These are phyloP conservation scores for Castanea mollissima DNA, from an alignment of 306 rosid species.

Conservation along the genomic window DNA sequence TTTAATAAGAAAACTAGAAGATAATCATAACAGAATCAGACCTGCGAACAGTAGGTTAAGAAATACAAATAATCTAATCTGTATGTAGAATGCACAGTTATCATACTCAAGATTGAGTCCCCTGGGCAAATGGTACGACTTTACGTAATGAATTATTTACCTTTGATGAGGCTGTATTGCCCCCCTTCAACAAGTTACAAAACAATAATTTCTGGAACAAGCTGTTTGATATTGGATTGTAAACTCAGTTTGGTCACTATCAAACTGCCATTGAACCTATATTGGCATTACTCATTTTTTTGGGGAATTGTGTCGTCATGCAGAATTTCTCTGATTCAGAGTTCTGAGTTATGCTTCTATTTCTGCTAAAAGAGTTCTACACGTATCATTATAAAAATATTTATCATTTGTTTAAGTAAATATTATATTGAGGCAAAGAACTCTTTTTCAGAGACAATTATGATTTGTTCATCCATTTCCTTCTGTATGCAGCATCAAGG, in stretches of 20 bases:
- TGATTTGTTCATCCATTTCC: conserved; percentile 20
- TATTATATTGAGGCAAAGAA: not conserved
- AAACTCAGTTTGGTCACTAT: not conserved
- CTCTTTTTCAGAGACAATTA: conserved; percentile 3
- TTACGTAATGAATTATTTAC: not conserved
- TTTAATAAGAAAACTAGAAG: not conserved
- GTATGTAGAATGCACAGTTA: not conserved
- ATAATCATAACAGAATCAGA: not conserved
- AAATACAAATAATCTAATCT: not conserved
- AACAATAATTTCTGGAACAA: not conserved
- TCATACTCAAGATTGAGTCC: not conserved
- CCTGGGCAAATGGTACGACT: not conserved
- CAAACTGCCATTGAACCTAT: not conserved
- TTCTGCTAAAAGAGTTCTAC: not conserved
- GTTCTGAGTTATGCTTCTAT: not conserved
- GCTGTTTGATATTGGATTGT: not conserved
- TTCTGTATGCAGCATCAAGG: conserved; percentile 71
- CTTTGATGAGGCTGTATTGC: not conserved
- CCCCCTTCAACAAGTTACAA: not conserved
- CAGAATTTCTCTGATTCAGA: not conserved
- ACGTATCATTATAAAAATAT: not conserved
- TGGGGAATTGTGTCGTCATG: not conserved
- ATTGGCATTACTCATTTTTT: not conserved
- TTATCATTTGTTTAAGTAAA: not conserved
- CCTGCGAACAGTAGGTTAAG: not conserved